phyloP scores from a whole-genome alignment of 176 grass and related monocot genomes.

The Urochloa ruziziensis region DNA sequence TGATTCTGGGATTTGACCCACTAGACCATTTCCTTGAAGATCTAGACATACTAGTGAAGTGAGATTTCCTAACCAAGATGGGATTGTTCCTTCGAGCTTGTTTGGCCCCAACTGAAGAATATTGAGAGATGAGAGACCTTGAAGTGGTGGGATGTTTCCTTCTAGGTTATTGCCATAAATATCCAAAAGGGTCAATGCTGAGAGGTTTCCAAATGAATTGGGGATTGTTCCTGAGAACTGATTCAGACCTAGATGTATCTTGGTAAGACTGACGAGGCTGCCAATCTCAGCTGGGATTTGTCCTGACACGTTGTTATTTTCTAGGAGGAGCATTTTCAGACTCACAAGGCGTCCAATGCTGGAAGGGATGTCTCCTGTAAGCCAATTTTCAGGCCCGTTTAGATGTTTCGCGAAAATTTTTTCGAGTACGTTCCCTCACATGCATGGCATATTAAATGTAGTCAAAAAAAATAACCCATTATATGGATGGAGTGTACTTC shows the following conservation, averaged over 20 bases:
- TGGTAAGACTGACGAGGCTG: not conserved
- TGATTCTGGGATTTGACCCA: not conserved
- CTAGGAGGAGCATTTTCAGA: not conserved
- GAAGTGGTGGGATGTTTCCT: not conserved
- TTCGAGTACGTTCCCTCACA: too few relatives aligned
- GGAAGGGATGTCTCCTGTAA: conserved; percentile 2
- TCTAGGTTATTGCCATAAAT: not conserved
- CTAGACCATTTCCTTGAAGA: not conserved
- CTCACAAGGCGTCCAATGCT: not conserved
- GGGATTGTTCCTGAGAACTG: conserved; percentile 5
- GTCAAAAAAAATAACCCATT: too few relatives aligned
- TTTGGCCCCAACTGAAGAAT: not conserved
- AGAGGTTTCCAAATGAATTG: conserved; percentile 20
- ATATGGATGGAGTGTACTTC: too few relatives aligned
- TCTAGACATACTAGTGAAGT: not conserved
- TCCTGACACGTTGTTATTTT: not conserved
- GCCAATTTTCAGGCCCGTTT: not conserved
- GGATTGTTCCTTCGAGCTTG: not conserved
- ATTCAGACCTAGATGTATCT: not conserved
- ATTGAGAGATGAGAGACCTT: not conserved
- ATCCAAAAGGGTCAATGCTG: not conserved
- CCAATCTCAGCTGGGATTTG: not conserved
- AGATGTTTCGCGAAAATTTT: too few relatives aligned
- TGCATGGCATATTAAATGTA: too few relatives aligned
- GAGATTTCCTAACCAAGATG: conserved; percentile 4